A percentile compares a stretch with the other conserved stretches of the same genome.
These are phyloP conservation scores for Cupressus sempervirens DNA, from an alignment of 75 land plant species.

Conservation along the genomic window DNA sequence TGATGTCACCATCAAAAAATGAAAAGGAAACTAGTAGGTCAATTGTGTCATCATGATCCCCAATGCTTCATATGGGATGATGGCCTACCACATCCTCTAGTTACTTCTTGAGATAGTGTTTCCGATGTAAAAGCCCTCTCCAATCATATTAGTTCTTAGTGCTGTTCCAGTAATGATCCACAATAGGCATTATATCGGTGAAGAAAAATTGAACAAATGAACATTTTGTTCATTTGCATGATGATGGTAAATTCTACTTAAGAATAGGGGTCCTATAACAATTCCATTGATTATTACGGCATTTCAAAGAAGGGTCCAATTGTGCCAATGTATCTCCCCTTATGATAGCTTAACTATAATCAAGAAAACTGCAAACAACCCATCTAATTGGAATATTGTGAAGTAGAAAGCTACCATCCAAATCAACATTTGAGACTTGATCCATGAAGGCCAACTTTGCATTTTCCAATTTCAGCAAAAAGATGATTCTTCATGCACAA, in stretches of 20 bases:
- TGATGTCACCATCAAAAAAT: too few relatives aligned
- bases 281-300: slow-evolving; percentile 17
- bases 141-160: slow-evolving; percentile 16
- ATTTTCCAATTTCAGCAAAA: too few relatives aligned
- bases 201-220: slow-evolving; percentile 17
- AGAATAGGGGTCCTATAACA: slow-evolving; percentile 16
- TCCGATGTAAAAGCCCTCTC: slow-evolving; percentile 22
- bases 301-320: slow-evolving; percentile 10
- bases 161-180: slow-evolving; percentile 19
- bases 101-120: slow-evolving; percentile 15
- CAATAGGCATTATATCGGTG: slow-evolving; percentile 25
- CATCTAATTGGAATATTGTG: too few relatives aligned
- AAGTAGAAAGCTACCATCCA: too few relatives aligned
- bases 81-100: slow-evolving; percentile 27
- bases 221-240: not conserved
- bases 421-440: too few relatives aligned
- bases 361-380: too few relatives aligned
- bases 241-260: not conserved
- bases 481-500: too few relatives aligned
- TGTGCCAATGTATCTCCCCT: slow-evolving; percentile 28
- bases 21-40: too few relatives aligned
- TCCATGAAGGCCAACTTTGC: too few relatives aligned
- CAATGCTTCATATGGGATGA: slow-evolving; percentile 22
- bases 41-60: slow-evolving; percentile 14
- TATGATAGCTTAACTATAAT: too few relatives aligned